Conservation (phyloP, 2,329 filamentous ascomycete species). For the Aspergillus sp. region DNA sequence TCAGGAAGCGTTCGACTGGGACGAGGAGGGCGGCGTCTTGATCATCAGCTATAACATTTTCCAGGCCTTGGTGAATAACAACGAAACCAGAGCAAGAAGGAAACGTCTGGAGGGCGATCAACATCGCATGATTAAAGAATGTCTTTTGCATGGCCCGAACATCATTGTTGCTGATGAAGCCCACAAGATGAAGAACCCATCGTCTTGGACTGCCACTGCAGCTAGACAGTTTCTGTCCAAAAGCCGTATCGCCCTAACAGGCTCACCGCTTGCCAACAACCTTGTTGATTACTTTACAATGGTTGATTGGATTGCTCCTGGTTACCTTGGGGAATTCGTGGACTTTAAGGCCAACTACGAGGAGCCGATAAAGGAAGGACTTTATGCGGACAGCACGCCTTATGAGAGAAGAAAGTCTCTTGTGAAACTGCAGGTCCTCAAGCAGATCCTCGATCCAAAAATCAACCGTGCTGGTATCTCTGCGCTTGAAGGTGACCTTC, state of each 20-base stretch:
- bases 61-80: constrained; percentile 33
- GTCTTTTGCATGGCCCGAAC: constrained; percentile 53
- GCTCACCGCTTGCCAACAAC: constrained; percentile 77
- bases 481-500: constrained; percentile 57
- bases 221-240: constrained; percentile 55
- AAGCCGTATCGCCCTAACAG: constrained; percentile 73
- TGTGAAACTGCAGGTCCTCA: constrained; percentile 61
- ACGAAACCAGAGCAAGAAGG: constrained; percentile 14
- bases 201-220: constrained; percentile 43
- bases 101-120: constrained; percentile 24
- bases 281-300: constrained; percentile 77
- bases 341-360: constrained; percentile 66
- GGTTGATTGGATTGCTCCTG: constrained; percentile 76
- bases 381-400: constrained; percentile 54
- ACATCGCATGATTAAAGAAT: constrained; percentile 33
- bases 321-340: constrained; percentile 58
- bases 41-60: constrained; percentile 68
- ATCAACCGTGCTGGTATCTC: constrained; percentile 65
- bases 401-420: constrained; percentile 50
- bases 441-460: constrained; percentile 64
- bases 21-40: constrained; percentile 58
- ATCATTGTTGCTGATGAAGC: constrained; percentile 81
- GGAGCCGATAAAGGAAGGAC: constrained; percentile 62
- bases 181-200: constrained; percentile 63
- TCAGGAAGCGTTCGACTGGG: constrained; percentile 50